phyloP scores from a whole-genome alignment of 2,329 filamentous ascomycete species.

The Talaromyces islandicus region DNA sequence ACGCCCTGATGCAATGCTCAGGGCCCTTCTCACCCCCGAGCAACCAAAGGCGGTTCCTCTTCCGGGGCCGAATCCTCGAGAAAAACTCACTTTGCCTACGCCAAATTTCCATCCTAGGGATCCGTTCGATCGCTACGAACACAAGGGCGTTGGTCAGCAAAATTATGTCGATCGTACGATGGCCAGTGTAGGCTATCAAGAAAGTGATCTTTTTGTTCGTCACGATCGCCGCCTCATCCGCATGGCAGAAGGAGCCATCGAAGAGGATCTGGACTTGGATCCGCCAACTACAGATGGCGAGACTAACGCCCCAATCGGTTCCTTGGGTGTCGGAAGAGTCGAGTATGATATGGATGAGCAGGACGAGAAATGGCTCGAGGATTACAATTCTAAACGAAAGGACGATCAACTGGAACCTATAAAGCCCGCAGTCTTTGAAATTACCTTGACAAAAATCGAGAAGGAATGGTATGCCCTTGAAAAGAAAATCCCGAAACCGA shows the following conservation, averaged over 20 bases:
- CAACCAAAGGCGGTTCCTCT: slow-evolving; percentile 46
- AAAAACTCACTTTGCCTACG: slow-evolving; percentile 44
- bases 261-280: slow-evolving; percentile 57
- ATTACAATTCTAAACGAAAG: slow-evolving; percentile 71
- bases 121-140: slow-evolving; percentile 55
- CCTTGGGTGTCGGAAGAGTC: slow-evolving; percentile 65
- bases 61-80: slow-evolving; percentile 45
- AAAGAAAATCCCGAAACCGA: slow-evolving; percentile 93
- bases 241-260: slow-evolving; percentile 55
- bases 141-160: slow-evolving; percentile 75
- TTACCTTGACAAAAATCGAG: slow-evolving; percentile 97
- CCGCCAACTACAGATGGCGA: slow-evolving; percentile 56
- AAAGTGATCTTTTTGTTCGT: slow-evolving; percentile 81
- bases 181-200: slow-evolving; percentile 93
- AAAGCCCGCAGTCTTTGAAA: slow-evolving; percentile 90
- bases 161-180: slow-evolving; percentile 95
- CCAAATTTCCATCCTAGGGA: slow-evolving; percentile 43
- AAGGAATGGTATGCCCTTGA: slow-evolving; percentile 97
- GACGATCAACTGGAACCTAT: slow-evolving; percentile 71
- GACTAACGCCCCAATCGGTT: slow-evolving; percentile 42
- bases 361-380: slow-evolving; percentile 91
- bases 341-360: slow-evolving; percentile 99
- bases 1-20: slow-evolving; percentile 55
- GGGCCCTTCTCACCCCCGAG: slow-evolving; percentile 53
- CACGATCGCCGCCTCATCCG: slow-evolving; percentile 66